Conservation (phyloP, 116 monocot genomes). For the Dioscorea cayenensis region DNA sequence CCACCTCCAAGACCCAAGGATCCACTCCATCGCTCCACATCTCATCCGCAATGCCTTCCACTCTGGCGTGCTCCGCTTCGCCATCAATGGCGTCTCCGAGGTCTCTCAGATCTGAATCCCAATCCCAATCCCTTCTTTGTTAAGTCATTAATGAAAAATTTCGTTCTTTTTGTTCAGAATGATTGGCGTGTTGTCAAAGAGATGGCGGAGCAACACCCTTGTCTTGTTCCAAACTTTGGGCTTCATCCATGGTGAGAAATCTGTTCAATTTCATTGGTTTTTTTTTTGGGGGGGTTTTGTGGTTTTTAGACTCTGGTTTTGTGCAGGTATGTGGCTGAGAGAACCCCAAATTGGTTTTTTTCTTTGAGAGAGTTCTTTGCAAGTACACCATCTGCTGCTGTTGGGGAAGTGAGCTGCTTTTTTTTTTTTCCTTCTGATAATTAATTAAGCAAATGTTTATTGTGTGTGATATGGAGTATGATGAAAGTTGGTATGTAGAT, state of each 20-base stretch:
- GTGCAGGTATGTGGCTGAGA: constrained; percentile 59
- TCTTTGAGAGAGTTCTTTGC: constrained; percentile 45
- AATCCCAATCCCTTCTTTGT: neutral
- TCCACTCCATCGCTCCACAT: constrained; percentile 35
- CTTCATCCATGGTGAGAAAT: constrained; percentile 70
- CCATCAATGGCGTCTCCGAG: constrained; percentile 82
- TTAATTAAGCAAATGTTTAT: too few relatives aligned
- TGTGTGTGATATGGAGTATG: too few relatives aligned
- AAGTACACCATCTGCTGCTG: constrained; percentile 56
- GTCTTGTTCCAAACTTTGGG: constrained; percentile 72
- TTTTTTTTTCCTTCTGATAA: neutral
- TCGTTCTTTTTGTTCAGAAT: constrained; percentile 21
- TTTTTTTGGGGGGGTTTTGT: neutral
- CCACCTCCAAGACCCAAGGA: constrained; percentile 76
- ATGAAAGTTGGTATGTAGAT: too few relatives aligned
- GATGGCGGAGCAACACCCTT: constrained; percentile 67
- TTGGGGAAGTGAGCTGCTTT: constrained; percentile 50
- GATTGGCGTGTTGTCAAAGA: constrained; percentile 87
- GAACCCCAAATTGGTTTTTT: constrained; percentile 57
- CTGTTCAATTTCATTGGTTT: neutral
- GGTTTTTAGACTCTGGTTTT: neutral
- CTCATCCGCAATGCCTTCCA: constrained; percentile 56
- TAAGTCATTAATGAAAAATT: neutral
- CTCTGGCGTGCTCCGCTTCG: constrained; percentile 62
- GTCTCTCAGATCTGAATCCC: constrained; percentile 6